phyloP scores from a whole-genome alignment of 257 asterid genomes.

The Coffea canephora region DNA sequence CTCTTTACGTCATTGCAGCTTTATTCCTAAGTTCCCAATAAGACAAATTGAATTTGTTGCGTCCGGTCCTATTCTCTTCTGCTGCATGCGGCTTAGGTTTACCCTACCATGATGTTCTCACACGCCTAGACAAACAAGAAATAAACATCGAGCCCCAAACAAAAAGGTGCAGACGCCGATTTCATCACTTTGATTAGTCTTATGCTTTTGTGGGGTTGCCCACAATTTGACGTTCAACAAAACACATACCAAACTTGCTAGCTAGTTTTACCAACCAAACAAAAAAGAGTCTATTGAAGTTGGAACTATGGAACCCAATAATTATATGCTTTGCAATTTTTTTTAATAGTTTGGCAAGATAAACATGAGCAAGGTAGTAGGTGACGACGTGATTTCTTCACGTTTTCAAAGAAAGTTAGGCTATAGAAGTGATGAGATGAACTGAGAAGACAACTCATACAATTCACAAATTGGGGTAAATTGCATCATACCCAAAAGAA shows the following conservation, averaged over 20 bases:
- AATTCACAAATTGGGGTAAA: no score
- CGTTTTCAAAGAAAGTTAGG: background rate
- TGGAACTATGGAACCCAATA: no score
- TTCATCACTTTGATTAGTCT: background rate
- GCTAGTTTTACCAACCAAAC: no score
- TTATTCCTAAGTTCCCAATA: background rate
- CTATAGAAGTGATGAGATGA: no score
- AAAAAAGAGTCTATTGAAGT: no score
- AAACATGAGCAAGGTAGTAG: no score
- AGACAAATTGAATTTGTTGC: background rate
- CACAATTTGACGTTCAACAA: background rate
- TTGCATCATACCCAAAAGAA: background rate
- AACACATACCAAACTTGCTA: no score
- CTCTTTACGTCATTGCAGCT: background rate
- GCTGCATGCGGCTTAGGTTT: background rate
- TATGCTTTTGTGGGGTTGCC: background rate
- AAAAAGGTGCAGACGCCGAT: background rate
- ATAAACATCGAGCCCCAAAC: background rate
- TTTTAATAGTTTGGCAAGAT: no score
- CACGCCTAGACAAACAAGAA: no score
- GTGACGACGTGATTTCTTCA: no score
- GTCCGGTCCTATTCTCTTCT: background rate
- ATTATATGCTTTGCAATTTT: no score
- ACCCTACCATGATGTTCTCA: background rate
- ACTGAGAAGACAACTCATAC: background rate